Percentiles rank a stretch among this genome's conserved stretches.
Conservation (phyloP, 2,329 filamentous ascomycete species). For the Sphaceloma murrayae region DNA sequence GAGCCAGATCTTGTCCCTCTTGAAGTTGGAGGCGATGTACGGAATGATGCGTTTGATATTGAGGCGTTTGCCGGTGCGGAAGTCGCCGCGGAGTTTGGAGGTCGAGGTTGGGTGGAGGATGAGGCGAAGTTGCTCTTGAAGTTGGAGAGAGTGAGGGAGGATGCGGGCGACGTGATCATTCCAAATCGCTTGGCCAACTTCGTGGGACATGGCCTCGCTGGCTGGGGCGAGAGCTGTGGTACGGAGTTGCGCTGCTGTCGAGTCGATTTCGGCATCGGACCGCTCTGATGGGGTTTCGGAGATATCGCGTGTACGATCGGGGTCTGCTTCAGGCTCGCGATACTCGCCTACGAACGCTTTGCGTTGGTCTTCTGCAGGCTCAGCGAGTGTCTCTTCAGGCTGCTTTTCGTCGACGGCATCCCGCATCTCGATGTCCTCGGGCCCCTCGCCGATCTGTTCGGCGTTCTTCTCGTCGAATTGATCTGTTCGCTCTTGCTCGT, state of each 20-base stretch:
- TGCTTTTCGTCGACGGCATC: constrained; percentile 17
- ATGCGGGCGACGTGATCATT: constrained; percentile 73
- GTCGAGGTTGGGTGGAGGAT: constrained; percentile 91
- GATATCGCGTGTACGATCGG: not conserved
- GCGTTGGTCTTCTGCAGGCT: constrained; percentile 28
- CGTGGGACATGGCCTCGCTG: constrained; percentile 23
- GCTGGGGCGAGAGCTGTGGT: constrained; percentile 55
- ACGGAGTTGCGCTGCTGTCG: constrained; percentile 48
- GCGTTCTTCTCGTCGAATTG: constrained; percentile 23
- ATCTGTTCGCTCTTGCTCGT: constrained; percentile 37
- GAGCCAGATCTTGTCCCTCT: constrained; percentile 99
- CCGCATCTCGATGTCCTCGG: constrained; percentile 29
- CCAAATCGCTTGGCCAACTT: constrained; percentile 68
- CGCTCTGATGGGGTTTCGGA: constrained; percentile 18
- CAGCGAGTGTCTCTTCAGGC: too few species aligned
- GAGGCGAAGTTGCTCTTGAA: constrained; percentile 89
- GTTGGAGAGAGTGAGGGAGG: constrained; percentile 71
- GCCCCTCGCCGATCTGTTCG: constrained; percentile 29
- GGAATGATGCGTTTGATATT: constrained; percentile 99
- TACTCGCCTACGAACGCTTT: constrained; percentile 39
- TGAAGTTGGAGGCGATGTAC: constrained; percentile 96
- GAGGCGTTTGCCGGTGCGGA: constrained; percentile 92
- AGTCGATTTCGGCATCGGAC: constrained; percentile 38
- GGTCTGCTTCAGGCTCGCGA: constrained; percentile 26
- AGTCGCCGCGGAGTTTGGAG: constrained; percentile 92